Percentiles rank a stretch among this genome's conserved stretches.
phyloP scores from a whole-genome alignment of 2,329 filamentous ascomycete genomes.

The Septoria petroselini region DNA sequence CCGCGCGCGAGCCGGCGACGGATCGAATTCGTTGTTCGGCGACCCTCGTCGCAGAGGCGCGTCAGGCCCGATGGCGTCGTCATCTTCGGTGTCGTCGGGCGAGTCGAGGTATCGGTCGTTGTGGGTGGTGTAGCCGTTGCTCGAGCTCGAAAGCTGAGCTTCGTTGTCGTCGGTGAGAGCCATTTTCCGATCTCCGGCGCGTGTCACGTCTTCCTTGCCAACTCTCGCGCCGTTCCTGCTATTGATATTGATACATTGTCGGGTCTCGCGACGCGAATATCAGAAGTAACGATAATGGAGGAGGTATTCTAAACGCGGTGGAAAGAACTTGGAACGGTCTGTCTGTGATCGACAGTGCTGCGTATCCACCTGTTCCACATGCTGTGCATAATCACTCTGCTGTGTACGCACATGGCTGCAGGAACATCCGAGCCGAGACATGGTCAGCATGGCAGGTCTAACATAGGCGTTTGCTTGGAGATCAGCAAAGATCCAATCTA shows the following conservation, averaged over 20 bases:
- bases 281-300: no score
- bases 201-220: neutral
- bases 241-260: neutral
- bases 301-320: no score
- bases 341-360: no score
- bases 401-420: no score
- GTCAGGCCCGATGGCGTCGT: conserved; percentile 30
- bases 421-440: no score
- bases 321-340: no score
- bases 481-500: no score
- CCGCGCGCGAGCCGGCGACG: conserved; percentile 17
- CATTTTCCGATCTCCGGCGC: neutral
- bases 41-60: conserved; percentile 29
- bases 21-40: conserved; percentile 29
- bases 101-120: conserved; percentile 35
- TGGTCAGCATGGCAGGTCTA: no score
- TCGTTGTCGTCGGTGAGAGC: conserved; percentile 11
- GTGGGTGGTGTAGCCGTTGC: conserved; percentile 19
- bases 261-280: no score
- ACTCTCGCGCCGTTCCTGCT: neutral
- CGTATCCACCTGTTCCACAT: no score
- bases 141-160: conserved; percentile 18
- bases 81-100: conserved; percentile 35
- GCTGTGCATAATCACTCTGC: no score
- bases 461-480: no score